These are phyloP conservation scores for Saposhnikovia divaricata DNA, from an alignment of 129 eudicot species.

Conservation along the genomic window DNA sequence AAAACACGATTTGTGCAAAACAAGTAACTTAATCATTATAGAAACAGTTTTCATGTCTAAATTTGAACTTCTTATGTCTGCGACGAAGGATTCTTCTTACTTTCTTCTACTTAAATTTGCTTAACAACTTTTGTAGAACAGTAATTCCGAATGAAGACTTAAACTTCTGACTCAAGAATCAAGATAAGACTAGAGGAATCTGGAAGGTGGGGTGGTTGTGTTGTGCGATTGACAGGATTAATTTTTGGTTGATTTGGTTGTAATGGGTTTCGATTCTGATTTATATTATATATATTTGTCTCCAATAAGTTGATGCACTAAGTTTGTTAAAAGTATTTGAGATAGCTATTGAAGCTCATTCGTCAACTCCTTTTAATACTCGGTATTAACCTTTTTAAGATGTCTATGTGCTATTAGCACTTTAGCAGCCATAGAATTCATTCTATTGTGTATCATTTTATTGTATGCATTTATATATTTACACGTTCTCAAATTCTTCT, in stretches of 20 bases:
- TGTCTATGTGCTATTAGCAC: not conserved
- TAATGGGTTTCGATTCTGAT: not conserved
- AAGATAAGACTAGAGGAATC: not conserved
- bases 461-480: too few relatives aligned
- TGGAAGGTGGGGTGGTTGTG: not conserved
- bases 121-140: not conserved
- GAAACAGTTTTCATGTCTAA: not conserved
- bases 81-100: too few relatives aligned
- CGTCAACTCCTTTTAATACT: slow-evolving; percentile 2
- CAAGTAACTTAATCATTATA: not conserved
- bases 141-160: not conserved
- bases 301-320: slow-evolving; percentile 9
- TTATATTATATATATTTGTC: not conserved
- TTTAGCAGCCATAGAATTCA: not conserved
- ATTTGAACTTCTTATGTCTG: too few relatives aligned
- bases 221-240: not conserved
- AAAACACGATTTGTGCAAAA: not conserved
- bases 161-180: not conserved
- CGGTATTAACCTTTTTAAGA: not conserved
- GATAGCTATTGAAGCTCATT: not conserved
- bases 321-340: not conserved
- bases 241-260: not conserved
- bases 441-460: too few relatives aligned
- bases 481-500: too few relatives aligned
- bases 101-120: not conserved